These are phyloP conservation scores for Microdochium bolleyi DNA, from an alignment of 2,329 filamentous ascomycete genomes.

Conservation along the genomic window DNA sequence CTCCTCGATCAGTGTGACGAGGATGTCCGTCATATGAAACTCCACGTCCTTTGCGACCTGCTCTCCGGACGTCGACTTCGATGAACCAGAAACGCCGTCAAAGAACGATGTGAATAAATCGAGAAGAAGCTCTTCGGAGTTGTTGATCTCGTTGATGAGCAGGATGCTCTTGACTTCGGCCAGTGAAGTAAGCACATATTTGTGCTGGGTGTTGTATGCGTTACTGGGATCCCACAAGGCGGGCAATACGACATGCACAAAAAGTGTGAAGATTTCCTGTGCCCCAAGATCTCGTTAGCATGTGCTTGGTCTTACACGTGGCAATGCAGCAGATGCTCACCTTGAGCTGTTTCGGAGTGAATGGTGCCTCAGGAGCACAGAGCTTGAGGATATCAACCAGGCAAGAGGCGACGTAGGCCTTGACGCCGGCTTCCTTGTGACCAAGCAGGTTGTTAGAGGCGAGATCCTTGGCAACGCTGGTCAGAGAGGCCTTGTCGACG, in stretches of 20 bases:
- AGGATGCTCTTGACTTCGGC: constrained; percentile 93
- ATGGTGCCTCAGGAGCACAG: constrained; percentile 91
- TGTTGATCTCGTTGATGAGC: constrained; percentile 79
- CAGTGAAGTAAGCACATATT: constrained; percentile 82
- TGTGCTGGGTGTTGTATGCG: constrained; percentile 87
- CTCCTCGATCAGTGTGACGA: constrained; percentile 84
- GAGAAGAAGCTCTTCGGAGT: constrained; percentile 69
- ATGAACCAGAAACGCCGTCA: constrained; percentile 77
- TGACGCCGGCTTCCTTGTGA: constrained; percentile 91
- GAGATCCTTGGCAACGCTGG: constrained; percentile 76
- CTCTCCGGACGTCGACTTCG: constrained; percentile 68
- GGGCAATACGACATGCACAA: constrained; percentile 76
- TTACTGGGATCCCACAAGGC: constrained; percentile 79
- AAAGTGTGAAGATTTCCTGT: constrained; percentile 87
- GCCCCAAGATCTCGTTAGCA: constrained; percentile 11
- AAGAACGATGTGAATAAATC: constrained; percentile 85
- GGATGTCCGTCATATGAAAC: constrained; percentile 79
- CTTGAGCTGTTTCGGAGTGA: constrained; percentile 84
- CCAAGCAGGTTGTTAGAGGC: constrained; percentile 72
- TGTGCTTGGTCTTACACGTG: not conserved
- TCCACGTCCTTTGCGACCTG: constrained; percentile 89
- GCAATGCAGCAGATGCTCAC: constrained; percentile 35
- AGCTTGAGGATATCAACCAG: constrained; percentile 88
- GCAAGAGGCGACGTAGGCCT: constrained; percentile 81
- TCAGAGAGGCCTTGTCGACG: constrained; percentile 74